Conservation (phyloP, 805 yeast genomes). For the Suhomyces sp. region DNA sequence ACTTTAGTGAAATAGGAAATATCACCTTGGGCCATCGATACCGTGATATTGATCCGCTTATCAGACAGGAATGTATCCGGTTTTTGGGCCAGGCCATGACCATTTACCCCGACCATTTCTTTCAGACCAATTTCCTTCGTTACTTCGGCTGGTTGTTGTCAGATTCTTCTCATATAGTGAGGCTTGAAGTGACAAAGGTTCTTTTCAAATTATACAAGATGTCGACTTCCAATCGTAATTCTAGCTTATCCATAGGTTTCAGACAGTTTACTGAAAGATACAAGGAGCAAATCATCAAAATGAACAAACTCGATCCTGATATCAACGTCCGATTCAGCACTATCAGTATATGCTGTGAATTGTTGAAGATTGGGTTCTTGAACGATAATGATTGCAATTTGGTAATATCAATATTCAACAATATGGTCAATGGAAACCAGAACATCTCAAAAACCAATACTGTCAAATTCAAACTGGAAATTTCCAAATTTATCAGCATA, state of each 20-base stretch:
- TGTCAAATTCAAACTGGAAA: constrained; percentile 39
- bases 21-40: constrained; percentile 72
- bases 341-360: constrained; percentile 50
- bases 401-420: constrained; percentile 24
- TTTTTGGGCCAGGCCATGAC: constrained; percentile 70
- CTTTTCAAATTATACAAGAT: constrained; percentile 49
- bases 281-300: constrained; percentile 61
- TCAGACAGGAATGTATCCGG: constrained; percentile 66
- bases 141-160: constrained; percentile 83
- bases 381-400: constrained; percentile 50
- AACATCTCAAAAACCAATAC: constrained; percentile 14
- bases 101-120: constrained; percentile 65
- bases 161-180: constrained; percentile 60
- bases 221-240: constrained; percentile 3
- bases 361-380: constrained; percentile 59
- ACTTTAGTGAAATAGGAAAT: constrained; percentile 62
- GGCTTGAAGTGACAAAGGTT: constrained; percentile 60
- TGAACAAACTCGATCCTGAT: constrained; percentile 48
- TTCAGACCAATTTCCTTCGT: constrained; percentile 66
- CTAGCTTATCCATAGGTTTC: constrained; percentile 53
- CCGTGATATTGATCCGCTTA: constrained; percentile 70
- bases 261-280: constrained; percentile 78
- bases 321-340: constrained; percentile 51
- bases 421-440: constrained; percentile 20
- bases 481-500: constrained; percentile 52